Evolutionary conservation across 768 basidiomycete species (phyloP), one percentile per base, ranked within the genome.

Genomic region (Amanita brunnescens): DNA sequence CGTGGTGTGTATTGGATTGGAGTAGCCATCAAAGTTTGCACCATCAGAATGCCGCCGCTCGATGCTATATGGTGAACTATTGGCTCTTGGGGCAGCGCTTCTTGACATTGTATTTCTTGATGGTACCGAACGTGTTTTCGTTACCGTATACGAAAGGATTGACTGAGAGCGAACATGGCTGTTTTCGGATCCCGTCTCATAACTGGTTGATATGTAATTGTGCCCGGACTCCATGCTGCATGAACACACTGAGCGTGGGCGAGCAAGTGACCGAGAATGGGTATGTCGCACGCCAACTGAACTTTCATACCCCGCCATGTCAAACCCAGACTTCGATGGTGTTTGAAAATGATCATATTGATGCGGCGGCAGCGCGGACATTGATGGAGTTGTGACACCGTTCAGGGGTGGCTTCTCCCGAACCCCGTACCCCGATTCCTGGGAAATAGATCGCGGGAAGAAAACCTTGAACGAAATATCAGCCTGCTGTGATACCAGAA

Each of bases 371-470:
- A 20, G 30, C 20, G 56, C 13, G 47, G 43, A 37, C 45, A 34
- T 24, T 41, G 52, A 38, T 20, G 42, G 50, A 6, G 57, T 56
- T 58, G 69, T 73, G 47, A 53, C 60, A 34, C 60, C 51, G 30
- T 49, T 58, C 26, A 62, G 54, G 21, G 59, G 61, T 12, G 67
- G 57, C 41, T 61, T 52, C 14, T 67, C 54, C 44, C 75, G 76
- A 20, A 74, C 70, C 51, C 67, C 73, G 67, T 85, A 84, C 2
- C 83, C 85, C 5, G 75, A 68, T 64, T 87, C 85, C 23, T 70
- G 71, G 3, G 77, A 76, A 49, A 86, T 72, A 2, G 85, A 85
- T 40, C 85, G 84, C 32, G 87, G 87, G 70, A 88, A 88, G 68
- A 88, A 88, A 38, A 88, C 76, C 85, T 87, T 29, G 43, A n/a